A percentile compares a stretch with the other conserved stretches of the same genome.
These are phyloP conservation scores for Aspergillus biplanus DNA, from an alignment of 495 filamentous ascomycete genomes.

Conservation along the genomic window DNA sequence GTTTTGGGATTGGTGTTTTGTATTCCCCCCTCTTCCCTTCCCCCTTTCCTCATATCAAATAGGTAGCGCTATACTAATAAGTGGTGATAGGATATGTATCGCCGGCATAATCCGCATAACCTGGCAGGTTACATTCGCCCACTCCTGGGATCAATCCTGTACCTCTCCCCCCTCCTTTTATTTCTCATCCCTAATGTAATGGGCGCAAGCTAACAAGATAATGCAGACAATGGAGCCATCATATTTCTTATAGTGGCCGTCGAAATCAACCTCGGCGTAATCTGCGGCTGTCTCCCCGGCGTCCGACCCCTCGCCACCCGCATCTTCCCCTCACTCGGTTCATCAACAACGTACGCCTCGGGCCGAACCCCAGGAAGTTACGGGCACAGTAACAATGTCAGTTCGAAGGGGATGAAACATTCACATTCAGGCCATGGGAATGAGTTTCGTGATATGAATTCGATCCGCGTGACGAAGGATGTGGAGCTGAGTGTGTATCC, in stretches of 20 bases:
- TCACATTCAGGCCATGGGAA: background rate
- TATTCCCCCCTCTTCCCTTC: no score
- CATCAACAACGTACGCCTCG: conserved; percentile 5
- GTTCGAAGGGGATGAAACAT: background rate
- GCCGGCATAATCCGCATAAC: conserved; percentile 15
- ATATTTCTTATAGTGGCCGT: conserved; percentile 9
- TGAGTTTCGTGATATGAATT: conserved; percentile 1
- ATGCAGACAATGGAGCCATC: conserved; percentile 9
- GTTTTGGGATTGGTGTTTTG: conserved; percentile 15
- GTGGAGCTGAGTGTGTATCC: conserved; percentile 7
- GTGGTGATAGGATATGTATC: conserved; percentile 7
- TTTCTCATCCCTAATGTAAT: background rate
- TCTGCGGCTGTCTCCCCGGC: conserved; percentile 12
- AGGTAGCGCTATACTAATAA: background rate
- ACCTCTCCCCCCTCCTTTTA: background rate
- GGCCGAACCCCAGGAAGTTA: conserved; percentile 1
- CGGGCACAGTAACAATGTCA: background rate
- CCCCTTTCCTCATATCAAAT: background rate
- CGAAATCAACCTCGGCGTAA: conserved; percentile 4
- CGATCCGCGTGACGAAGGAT: conserved; percentile 16
- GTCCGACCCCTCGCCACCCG: conserved; percentile 11
- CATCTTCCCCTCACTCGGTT: conserved; percentile 9
- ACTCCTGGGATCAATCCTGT: conserved; percentile 13
- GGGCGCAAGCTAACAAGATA: background rate
- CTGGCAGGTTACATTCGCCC: conserved; percentile 10